These are phyloP conservation scores for Dissophora ornata DNA, from an alignment of 192 early-diverging fungal species.

Conservation along the genomic window DNA sequence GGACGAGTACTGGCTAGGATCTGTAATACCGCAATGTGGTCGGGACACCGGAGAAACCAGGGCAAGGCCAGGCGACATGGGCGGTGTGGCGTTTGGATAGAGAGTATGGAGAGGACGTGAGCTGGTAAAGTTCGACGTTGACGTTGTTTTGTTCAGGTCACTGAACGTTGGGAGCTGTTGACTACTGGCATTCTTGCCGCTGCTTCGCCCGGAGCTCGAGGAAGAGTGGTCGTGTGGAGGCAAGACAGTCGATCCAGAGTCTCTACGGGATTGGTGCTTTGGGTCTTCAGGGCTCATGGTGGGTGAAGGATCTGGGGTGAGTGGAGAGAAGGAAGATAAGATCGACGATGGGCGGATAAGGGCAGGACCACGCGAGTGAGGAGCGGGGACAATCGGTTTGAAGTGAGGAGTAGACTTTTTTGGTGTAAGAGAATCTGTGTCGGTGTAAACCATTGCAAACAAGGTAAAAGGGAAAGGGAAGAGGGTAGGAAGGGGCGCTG, in stretches of 20 bases:
- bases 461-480: neutral
- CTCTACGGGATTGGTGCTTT: conserved; percentile 11
- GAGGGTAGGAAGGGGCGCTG: neutral
- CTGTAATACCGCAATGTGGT: conserved; percentile 43
- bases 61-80: conserved; percentile 46
- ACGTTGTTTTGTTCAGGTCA: conserved; percentile 16
- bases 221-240: neutral
- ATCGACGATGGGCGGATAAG: neutral
- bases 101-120: conserved; percentile 18
- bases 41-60: conserved; percentile 35
- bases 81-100: conserved; percentile 40
- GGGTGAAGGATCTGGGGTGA: conserved; percentile 26
- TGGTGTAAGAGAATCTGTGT: conserved; percentile 14
- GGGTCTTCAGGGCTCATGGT: conserved; percentile 49
- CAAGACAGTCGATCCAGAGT: conserved; percentile 7
- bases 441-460: conserved; percentile 20
- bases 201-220: neutral
- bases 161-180: conserved; percentile 40
- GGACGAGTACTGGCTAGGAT: conserved; percentile 47
- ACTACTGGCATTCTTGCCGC: neutral
- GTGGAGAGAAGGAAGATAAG: conserved; percentile 5
- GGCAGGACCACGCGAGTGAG: conserved; percentile 21
- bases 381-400: conserved; percentile 32
- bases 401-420: conserved; percentile 17
- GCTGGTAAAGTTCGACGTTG: neutral